Evolutionary conservation across 208 protist genomes (phyloP), one percentile per base, ranked within the genome.

Genomic region (Wallacemonas rigidus): DNA sequence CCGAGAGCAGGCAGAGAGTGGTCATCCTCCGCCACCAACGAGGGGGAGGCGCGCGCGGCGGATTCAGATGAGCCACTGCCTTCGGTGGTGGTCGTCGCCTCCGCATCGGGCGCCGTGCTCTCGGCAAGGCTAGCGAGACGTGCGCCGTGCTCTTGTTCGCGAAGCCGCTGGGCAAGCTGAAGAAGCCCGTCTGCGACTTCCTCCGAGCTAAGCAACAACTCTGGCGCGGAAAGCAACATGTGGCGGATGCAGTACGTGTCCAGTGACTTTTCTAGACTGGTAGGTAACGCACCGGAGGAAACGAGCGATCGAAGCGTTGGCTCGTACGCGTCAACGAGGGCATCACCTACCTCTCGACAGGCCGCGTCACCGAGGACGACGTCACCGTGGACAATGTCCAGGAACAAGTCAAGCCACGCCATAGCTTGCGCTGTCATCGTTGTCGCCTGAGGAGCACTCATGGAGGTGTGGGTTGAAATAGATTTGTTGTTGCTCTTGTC

Each of bases 311-410:
- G 69, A 43, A 93, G 73, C 26, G 76, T 69, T 12, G 64, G 38
- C 8, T 88, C 79, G 45, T 90, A 77, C 2, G 45, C 41, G 6
- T 50, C 61, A 36, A 89, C 75, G 14, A 94, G 44, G 17, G 86
- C 79, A 67, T 69, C 58, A 2, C 73, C 85, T 1, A 91, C 77
- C 56, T 54, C 58, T 15, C 75, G 75, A 69, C 84, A 90, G 40
- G 69, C 79, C 39, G 9, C 43, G 54, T 94, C 89, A 1, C 45
- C 63, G 3, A 75, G 57, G 17, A 90, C 79, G 41, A 94, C 57
- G 47, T 94, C 89, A 12, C 79, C 82, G 54, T 91, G 76, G 7
- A 91, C 89, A 41, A 91, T 35, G 58, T 91, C 83, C 51, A 94
- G 73, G 36, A 94, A 72, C 15, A 90, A 74, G 67, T 83, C 81